These are phyloP conservation scores for Penicillium sp. DNA, from an alignment of 2,329 filamentous ascomycete species.

Conservation along the genomic window DNA sequence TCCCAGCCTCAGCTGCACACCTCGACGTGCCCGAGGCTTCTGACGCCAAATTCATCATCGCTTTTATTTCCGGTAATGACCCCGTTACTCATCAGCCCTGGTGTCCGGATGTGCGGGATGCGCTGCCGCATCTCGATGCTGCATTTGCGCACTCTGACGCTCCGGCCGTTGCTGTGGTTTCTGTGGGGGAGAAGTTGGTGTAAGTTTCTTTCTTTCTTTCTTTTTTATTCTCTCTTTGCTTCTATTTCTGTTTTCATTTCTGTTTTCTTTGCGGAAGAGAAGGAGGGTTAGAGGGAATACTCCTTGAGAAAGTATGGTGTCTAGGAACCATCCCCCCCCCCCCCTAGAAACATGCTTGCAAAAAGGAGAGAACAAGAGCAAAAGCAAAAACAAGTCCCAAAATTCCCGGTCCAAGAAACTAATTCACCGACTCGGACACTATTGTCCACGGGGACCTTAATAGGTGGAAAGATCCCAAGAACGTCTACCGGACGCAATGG, in stretches of 20 bases:
- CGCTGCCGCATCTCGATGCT: conserved; percentile 28
- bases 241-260: too few species aligned
- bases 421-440: too few species aligned
- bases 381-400: too few species aligned
- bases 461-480: conserved; percentile 34
- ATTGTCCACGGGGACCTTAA: not conserved
- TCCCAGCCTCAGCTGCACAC: conserved; percentile 13
- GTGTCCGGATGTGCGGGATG: conserved; percentile 39
- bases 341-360: too few species aligned
- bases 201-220: conserved; percentile 14
- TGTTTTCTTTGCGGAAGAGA: too few species aligned
- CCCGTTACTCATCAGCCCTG: conserved; percentile 33
- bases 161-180: conserved; percentile 25
- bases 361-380: too few species aligned
- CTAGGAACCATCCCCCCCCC: too few species aligned
- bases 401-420: too few species aligned
- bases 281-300: too few species aligned
- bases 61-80: conserved; percentile 35
- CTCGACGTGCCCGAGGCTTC: conserved; percentile 24
- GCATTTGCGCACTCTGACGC: conserved; percentile 25
- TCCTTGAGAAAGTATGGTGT: too few species aligned
- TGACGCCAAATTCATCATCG: conserved; percentile 27
- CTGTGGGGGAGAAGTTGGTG: conserved; percentile 34
- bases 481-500: conserved; percentile 34
- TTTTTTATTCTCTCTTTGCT: too few species aligned